These are phyloP conservation scores for Eucalyptus caleyi DNA, from an alignment of 345 rosid genomes.

Conservation along the genomic window DNA sequence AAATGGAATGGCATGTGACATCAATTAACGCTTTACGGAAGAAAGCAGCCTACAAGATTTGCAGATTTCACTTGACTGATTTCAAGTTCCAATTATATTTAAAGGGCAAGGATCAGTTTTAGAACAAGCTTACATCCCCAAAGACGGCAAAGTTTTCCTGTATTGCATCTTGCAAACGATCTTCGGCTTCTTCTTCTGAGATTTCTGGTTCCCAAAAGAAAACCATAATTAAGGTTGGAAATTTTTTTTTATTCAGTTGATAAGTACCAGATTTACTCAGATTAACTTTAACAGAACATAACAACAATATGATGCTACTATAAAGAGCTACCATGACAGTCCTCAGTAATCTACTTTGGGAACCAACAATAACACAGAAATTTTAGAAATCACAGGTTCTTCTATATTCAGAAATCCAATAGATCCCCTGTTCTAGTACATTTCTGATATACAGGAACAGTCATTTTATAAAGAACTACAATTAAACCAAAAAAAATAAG, in stretches of 20 bases:
- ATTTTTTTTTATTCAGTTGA: neutral
- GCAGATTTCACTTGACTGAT: neutral
- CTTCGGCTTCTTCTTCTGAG: constrained; percentile 97
- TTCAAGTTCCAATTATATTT: neutral
- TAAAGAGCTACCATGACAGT: neutral
- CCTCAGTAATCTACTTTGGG: neutral
- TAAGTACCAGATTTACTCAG: neutral
- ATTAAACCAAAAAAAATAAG: neutral
- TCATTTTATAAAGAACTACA: neutral
- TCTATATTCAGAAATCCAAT: neutral
- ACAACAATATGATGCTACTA: neutral
- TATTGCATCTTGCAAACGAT: constrained; percentile 84
- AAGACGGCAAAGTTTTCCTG: constrained; percentile 94
- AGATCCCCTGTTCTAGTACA: neutral
- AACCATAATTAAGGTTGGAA: neutral
- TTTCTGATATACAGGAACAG: neutral
- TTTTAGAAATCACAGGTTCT: neutral
- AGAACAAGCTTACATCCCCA: constrained; percentile 67
- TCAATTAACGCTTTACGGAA: neutral
- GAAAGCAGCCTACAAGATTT: neutral
- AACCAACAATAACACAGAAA: neutral
- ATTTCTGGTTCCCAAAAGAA: constrained; percentile 47
- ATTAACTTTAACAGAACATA: neutral
- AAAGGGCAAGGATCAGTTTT: neutral
- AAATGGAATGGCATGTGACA: neutral